Base-by-base conservation (phyloP, 148 eudicot genomes). In the Tetragonia tetragonoides region DNA sequence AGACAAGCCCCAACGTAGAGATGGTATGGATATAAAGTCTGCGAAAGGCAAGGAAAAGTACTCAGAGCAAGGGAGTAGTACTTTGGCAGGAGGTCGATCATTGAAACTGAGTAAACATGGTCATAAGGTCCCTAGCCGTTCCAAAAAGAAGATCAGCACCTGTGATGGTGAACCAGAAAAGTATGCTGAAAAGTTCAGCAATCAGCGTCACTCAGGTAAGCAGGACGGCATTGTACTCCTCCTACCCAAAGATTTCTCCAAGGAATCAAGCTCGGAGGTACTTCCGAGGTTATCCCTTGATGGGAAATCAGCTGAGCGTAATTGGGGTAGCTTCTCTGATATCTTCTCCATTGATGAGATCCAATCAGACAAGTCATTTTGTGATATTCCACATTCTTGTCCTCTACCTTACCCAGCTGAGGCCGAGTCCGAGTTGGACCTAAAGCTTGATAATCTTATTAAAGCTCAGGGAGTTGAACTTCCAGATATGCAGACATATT, bases 331-430 rank as follows among this genome's bases (percentile, higher is more conserved):
- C 78, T 81, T 84, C 80, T 89, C 90, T 49, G 88, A 81, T 77
- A 82, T 85, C 23, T 87, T 81, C 83, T 92, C 83, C n/a, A 68
- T 83, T 69, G 86, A 70, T 51, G 92, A 88, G 81, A 72, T 83
- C 71, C 74, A 80, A 11, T 72, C 84, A 23, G 81, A 78, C 70
- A 86, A 80, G 73, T 66, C 79, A 7, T 54, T 47, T 70, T 75
- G 88, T 70, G 86, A 85, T 76, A 57, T 84, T 56, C 85, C 79
- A 18, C 86, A 87, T 73, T 84, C 89, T 78, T 83, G 90, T 70
- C 85, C 85, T 5, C 74, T 83, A 16, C 79, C 85, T 77, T 72
- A 72, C 82, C 76, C 74, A 68, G 76, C 39, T 69, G 84, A 82
- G 73, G 60, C 83, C 3, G 87, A 87, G 24, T 73, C 61, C 37